Evolutionary conservation across 2,329 filamentous ascomycete genomes (phyloP).

Genomic region (Ploettnerulaceae sp.): DNA sequence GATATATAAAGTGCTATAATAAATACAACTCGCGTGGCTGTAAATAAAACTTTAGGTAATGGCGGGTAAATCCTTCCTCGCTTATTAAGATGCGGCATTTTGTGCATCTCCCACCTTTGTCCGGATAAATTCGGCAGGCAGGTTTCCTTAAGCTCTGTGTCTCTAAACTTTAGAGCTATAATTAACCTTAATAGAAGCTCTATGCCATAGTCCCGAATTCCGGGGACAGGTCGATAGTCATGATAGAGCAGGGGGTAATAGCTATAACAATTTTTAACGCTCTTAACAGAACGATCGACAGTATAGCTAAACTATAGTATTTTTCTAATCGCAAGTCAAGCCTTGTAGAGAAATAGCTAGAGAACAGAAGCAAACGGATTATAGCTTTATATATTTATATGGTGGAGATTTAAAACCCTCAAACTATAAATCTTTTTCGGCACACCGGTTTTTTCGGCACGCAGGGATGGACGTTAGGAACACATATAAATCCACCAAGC

Average conservation of each 20-base stretch:
- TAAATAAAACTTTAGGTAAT: conserved; percentile 11
- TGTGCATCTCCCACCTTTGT: conserved; percentile 16
- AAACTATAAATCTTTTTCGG: conserved; percentile 1
- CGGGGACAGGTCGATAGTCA: conserved; percentile 8
- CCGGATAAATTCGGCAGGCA: conserved; percentile 18
- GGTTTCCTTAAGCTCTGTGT: conserved; percentile 14
- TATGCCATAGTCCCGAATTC: conserved; percentile 10
- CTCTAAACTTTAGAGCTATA: conserved; percentile 9
- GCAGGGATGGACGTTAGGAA: too few species aligned
- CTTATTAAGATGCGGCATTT: conserved; percentile 20
- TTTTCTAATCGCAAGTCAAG: conserved; percentile 1
- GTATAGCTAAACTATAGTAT: conserved; percentile 1
- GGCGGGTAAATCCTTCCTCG: conserved; percentile 16
- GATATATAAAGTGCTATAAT: too few species aligned
- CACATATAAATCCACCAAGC: too few species aligned
- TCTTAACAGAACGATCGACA: conserved; percentile 15
- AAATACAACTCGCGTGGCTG: too few species aligned
- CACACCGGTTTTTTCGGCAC: too few species aligned
- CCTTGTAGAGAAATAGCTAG: conserved; percentile 8
- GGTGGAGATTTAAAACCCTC: conserved; percentile 2
- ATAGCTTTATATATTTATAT: conserved; percentile 5
- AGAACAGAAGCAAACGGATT: conserved; percentile 8
- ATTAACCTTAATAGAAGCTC: conserved; percentile 9
- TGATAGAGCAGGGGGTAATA: conserved; percentile 6
- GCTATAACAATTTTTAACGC: conserved; percentile 1